phyloP scores from a whole-genome alignment of 139 green algal genomes.

The Haematococcus lacustris region DNA sequence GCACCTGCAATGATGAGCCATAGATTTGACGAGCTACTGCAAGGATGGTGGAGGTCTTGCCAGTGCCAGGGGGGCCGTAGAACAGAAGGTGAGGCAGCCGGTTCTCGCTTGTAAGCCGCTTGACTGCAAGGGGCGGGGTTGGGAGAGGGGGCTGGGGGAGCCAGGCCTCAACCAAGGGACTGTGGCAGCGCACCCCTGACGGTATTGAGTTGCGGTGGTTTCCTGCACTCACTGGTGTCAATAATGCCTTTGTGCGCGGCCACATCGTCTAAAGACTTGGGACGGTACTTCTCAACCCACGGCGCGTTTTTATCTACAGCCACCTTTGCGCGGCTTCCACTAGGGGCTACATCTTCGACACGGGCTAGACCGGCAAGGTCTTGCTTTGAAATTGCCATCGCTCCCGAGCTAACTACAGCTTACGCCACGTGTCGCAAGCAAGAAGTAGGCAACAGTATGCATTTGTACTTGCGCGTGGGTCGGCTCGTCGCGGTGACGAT shows the following conservation, averaged over 20 bases:
- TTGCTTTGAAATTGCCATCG: too few relatives aligned
- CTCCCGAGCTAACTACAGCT: too few relatives aligned
- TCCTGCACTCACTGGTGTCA: slow-evolving; percentile 76
- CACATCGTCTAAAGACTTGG: slow-evolving; percentile 84
- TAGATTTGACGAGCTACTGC: slow-evolving; percentile 92
- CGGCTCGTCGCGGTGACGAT: too few relatives aligned
- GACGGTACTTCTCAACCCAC: slow-evolving; percentile 97
- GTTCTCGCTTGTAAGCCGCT: slow-evolving; percentile 71
- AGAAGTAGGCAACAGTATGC: too few relatives aligned
- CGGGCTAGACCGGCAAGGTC: too few relatives aligned
- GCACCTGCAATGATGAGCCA: slow-evolving; percentile 43
- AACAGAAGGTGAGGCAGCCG: slow-evolving; percentile 92
- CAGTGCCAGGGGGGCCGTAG: slow-evolving; percentile 96
- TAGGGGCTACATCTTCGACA: too few relatives aligned
- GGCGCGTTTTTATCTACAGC: slow-evolving; percentile 18
- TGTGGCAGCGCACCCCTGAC: not conserved
- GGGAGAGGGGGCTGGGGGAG: too few relatives aligned
- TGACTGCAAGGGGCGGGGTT: slow-evolving; percentile 69
- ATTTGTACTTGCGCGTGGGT: too few relatives aligned
- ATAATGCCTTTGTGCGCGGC: slow-evolving; percentile 95
- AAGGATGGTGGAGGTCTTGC: slow-evolving; percentile 93
- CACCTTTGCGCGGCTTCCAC: too few relatives aligned
- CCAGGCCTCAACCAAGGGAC: too few relatives aligned
- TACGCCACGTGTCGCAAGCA: too few relatives aligned
- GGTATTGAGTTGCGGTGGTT: too few relatives aligned